These are phyloP conservation scores for Fusarium annulatum DNA, from an alignment of 2,329 filamentous ascomycete genomes.

Conservation along the genomic window DNA sequence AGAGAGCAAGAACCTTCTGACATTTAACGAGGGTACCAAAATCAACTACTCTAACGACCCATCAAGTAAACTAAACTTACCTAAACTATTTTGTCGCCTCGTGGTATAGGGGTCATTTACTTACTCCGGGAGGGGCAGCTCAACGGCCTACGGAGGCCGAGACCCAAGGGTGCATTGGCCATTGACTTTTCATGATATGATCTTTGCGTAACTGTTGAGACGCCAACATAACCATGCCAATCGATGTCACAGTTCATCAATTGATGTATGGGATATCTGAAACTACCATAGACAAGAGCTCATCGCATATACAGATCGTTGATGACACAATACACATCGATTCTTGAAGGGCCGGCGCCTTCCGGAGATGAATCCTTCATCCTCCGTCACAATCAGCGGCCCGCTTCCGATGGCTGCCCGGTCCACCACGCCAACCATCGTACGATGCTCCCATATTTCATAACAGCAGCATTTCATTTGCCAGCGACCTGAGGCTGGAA, in stretches of 20 bases:
- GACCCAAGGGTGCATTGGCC: background rate
- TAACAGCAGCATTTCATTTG: background rate
- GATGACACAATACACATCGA: background rate
- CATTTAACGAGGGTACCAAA: background rate
- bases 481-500: slow-evolving; percentile 1
- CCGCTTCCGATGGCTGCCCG: slow-evolving; percentile 43
- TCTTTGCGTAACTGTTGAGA: slow-evolving; percentile 1
- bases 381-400: slow-evolving; percentile 32
- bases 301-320: background rate
- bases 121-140: background rate
- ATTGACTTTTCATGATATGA: slow-evolving; percentile 4
- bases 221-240: background rate
- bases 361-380: slow-evolving; percentile 12
- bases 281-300: background rate
- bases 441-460: slow-evolving; percentile 36
- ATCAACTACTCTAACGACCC: background rate
- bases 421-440: slow-evolving; percentile 44
- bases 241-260: background rate
- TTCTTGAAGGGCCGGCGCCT: background rate
- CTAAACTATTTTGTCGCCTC: background rate
- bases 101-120: too few relatives aligned
- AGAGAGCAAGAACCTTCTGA: background rate
- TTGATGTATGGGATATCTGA: background rate
- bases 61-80: background rate
- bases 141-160: background rate